A percentile compares a stretch with the other conserved stretches of the same genome.
Conservation (phyloP, 805 yeast genomes). For the Torulaspora maleeae region DNA sequence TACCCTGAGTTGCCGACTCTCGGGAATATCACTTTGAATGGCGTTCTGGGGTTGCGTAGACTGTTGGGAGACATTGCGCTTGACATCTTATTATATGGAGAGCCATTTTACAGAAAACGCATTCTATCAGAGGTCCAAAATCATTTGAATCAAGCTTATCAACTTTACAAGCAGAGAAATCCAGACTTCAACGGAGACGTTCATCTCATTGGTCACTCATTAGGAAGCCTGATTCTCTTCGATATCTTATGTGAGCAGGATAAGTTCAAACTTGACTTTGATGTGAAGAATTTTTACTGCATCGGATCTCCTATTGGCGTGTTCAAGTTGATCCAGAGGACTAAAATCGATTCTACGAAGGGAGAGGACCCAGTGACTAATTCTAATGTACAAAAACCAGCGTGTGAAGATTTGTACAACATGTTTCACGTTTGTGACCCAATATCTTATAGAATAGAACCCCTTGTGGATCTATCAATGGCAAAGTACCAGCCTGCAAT, state of each 20-base stretch:
- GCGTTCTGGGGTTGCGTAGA: slow-evolving; percentile 70
- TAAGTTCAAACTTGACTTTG: slow-evolving; percentile 52
- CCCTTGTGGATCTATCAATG: slow-evolving; percentile 47
- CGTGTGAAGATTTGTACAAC: slow-evolving; percentile 66
- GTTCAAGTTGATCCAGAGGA: slow-evolving; percentile 67
- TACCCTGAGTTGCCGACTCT: slow-evolving; percentile 53
- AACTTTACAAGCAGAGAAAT: slow-evolving; percentile 53
- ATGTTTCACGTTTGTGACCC: slow-evolving; percentile 91
- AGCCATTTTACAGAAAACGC: slow-evolving; percentile 57
- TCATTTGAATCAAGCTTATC: slow-evolving; percentile 61
- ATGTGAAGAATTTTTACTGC: slow-evolving; percentile 69
- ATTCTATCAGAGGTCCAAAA: slow-evolving; percentile 58
- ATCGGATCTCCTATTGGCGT: slow-evolving; percentile 91
- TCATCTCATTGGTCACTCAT: slow-evolving; percentile 83
- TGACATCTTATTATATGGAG: slow-evolving; percentile 77
- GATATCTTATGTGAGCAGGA: slow-evolving; percentile 59
- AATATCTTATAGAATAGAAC: slow-evolving; percentile 84
- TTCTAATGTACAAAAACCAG: slow-evolving; percentile 41
- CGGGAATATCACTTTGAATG: slow-evolving; percentile 68
- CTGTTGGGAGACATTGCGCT: slow-evolving; percentile 81
- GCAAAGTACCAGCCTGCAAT: slow-evolving; percentile 24
- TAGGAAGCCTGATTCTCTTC: slow-evolving; percentile 81
- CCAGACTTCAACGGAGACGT: slow-evolving; percentile 77
- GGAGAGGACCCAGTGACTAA: slow-evolving; percentile 11
- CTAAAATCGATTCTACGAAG: slow-evolving; percentile 47